A percentile compares a stretch with the other conserved stretches of the same genome.
Evolutionary conservation across 768 basidiomycete species (phyloP).

Genomic region (Glaciozyma antarctica): DNA sequence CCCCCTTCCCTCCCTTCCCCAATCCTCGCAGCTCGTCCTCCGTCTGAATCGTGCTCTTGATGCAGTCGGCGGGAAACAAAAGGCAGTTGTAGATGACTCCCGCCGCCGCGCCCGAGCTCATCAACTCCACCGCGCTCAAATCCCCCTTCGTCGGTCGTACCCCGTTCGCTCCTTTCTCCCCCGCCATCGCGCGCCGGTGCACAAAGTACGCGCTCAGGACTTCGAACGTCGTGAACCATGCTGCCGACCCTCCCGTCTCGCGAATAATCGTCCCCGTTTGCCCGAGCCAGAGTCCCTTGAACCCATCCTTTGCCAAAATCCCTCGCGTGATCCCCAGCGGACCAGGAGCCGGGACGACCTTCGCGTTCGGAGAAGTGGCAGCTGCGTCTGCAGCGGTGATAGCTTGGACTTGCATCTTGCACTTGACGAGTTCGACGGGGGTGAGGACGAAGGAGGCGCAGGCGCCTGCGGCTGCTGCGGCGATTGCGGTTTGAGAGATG

Average conservation of each 20-base stretch:
- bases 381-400: conserved; percentile 42
- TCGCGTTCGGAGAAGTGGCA: conserved; percentile 12
- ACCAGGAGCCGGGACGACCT: conserved; percentile 50
- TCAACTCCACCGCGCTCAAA: conserved; percentile 68
- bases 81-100: conserved; percentile 76
- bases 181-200: conserved; percentile 37
- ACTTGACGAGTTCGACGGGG: conserved; percentile 89
- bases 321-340: conserved; percentile 58
- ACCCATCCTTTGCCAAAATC: conserved; percentile 57
- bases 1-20: conserved; percentile 4
- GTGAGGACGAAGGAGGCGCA: conserved; percentile 85
- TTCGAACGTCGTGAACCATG: conserved; percentile 89
- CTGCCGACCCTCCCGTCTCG: conserved; percentile 79
- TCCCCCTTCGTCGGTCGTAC: conserved; percentile 41
- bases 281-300: conserved; percentile 89
- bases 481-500: conserved; percentile 61
- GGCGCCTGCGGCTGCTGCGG: conserved; percentile 79
- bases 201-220: conserved; percentile 57
- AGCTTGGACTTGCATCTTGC: conserved; percentile 96
- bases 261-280: conserved; percentile 88
- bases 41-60: conserved; percentile 92
- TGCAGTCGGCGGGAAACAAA: conserved; percentile 89
- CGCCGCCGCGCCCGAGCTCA: conserved; percentile 73
- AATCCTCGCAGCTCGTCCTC: conserved; percentile 63
- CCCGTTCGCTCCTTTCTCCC: conserved; percentile 10